Percentiles rank a stretch among this genome's conserved stretches.
Evolutionary conservation across 2,329 filamentous ascomycete genomes (phyloP).

Genomic region (Aspergillus glaucus): DNA sequence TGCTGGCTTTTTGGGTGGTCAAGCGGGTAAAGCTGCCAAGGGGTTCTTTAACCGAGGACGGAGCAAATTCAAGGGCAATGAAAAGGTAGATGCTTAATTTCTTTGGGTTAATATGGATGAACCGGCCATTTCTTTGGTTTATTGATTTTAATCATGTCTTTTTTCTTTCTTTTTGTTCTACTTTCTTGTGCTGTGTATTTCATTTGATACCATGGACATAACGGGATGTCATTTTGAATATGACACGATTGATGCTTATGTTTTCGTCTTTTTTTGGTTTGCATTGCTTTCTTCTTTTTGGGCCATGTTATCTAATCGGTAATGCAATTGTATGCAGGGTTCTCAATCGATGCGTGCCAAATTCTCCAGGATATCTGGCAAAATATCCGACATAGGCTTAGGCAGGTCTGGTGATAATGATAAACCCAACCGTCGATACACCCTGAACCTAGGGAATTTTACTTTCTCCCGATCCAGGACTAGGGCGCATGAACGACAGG

Average conservation of each 20-base stretch:
- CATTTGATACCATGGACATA: constrained; percentile 27
- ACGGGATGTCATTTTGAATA: constrained; percentile 20
- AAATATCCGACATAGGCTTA: not conserved
- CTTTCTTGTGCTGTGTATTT: constrained; percentile 7
- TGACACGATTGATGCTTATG: constrained; percentile 21
- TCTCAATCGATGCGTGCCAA: constrained; percentile 18
- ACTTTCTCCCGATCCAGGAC: too few species aligned
- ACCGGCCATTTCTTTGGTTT: too few species aligned
- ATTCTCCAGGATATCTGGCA: constrained; percentile 2
- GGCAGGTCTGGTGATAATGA: not conserved
- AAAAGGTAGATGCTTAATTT: constrained; percentile 79
- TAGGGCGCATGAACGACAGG: too few species aligned
- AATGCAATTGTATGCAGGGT: constrained; percentile 23
- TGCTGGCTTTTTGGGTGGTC: constrained; percentile 64
- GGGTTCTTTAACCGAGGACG: constrained; percentile 86
- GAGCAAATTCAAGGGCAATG: constrained; percentile 67
- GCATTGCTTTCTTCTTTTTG: constrained; percentile 3
- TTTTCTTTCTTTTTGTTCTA: constrained; percentile 11
- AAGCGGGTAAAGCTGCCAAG: constrained; percentile 75
- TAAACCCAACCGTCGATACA: not conserved
- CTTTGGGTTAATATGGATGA: constrained; percentile 23
- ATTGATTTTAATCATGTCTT: constrained; percentile 8
- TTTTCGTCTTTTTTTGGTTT: constrained; percentile 3
- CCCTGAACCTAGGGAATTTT: too few species aligned
- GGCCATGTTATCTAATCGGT: constrained; percentile 23